Conservation (phyloP, 2,329 filamentous ascomycete genomes). For the Fusarium buharicum region DNA sequence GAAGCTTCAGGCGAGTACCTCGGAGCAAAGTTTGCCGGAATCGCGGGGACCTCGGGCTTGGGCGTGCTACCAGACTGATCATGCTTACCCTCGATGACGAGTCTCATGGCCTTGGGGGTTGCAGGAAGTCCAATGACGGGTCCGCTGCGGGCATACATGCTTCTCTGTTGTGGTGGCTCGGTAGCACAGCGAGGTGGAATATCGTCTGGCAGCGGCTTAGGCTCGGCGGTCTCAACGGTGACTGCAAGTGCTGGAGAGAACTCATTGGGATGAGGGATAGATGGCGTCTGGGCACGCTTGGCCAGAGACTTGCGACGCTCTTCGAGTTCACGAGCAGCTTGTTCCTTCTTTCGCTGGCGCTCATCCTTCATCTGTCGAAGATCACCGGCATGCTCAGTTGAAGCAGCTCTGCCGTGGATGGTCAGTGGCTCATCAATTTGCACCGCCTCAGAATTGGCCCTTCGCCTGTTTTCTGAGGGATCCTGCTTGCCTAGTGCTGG, state of each 20-base stretch:
- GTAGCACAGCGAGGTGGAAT: constrained; percentile 71
- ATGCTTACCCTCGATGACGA: constrained; percentile 73
- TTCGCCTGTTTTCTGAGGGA: constrained; percentile 54
- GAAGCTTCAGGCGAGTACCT: constrained; percentile 55
- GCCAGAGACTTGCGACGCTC: constrained; percentile 86
- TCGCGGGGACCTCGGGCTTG: constrained; percentile 66
- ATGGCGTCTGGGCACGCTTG: constrained; percentile 79
- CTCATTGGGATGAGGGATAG: constrained; percentile 78
- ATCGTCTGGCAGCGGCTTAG: constrained; percentile 54
- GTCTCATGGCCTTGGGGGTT: constrained; percentile 89
- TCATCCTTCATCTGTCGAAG: constrained; percentile 68
- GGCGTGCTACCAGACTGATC: constrained; percentile 48
- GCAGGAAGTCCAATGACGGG: constrained; percentile 82
- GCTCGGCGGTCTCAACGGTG: constrained; percentile 57
- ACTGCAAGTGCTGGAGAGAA: constrained; percentile 49
- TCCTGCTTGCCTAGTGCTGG: constrained; percentile 52
- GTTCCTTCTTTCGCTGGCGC: constrained; percentile 74
- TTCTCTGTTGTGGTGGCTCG: constrained; percentile 64
- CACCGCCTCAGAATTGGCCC: constrained; percentile 46
- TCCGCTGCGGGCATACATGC: constrained; percentile 60
- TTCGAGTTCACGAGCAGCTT: constrained; percentile 86
- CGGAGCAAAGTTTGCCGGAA: constrained; percentile 61
- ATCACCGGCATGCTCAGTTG: constrained; percentile 63
- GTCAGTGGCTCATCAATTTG: constrained; percentile 49
- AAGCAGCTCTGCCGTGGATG: constrained; percentile 50